Base-by-base conservation (phyloP, 2,329 filamentous ascomycete genomes). In the Ceratocystis eucalypticola region DNA sequence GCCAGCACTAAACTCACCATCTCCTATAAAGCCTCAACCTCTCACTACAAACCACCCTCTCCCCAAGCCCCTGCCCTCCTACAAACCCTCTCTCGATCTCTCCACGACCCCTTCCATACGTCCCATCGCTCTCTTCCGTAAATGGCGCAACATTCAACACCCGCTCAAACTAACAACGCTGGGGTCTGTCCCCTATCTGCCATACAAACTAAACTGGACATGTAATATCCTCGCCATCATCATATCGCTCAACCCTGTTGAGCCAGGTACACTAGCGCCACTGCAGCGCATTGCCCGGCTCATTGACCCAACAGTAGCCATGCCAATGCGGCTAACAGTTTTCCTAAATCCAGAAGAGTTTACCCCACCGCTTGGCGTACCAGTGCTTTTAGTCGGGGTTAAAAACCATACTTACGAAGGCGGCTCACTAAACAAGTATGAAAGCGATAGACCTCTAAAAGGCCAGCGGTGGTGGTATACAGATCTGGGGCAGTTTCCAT, bases 121-220 rank as follows among this genome's bases (percentile, higher is more conserved):
- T 5, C 73, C 76, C 2, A 69, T 78, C 25, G 74, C 75, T 2
- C 72, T 78, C 2, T 74, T 78, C 2, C 76, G 75, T 67, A 74
- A 77, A 64, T 77, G 76, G 73, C 74, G 76, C 64, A 71, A 79
- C 63, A 17, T 46, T n/a, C 74, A 75, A 0, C 74, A 75, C 0
- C 79, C 81, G 0, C 74, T 82, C 17, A 83, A 80, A 69, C 78
- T 84, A 33, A 83, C 81, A 0, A 75, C 76, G 2, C 74, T 84
- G 12, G 75, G 75, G 61, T 74, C 77, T 5, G 79, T 84, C 62
- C 79, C 81, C 0, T 74, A 78, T 68, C 76, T 84, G 0, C 81
- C 81, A 1, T 84, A 81, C 72, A 78, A 79, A 65, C 80, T 83
- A 67, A 84, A 84, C 71, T 84, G 81, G 81, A 79, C 79, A 59